Conservation (phyloP, 2,329 filamentous ascomycete species). For the Tolypocladium capitatum region DNA sequence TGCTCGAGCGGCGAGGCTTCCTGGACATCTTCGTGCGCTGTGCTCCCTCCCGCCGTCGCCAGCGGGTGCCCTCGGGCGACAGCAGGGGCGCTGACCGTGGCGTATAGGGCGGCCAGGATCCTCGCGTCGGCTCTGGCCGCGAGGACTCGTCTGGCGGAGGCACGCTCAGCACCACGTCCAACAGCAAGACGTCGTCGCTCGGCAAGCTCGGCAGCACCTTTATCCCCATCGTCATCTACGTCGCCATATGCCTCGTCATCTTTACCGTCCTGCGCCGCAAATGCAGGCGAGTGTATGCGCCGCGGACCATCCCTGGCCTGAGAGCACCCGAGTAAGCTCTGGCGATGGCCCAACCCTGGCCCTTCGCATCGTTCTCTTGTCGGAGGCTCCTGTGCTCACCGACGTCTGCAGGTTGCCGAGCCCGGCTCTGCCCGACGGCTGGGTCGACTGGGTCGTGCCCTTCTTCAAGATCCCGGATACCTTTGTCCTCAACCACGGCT, state of each 20-base stretch:
- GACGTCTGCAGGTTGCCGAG: background rate
- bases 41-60: too few species aligned
- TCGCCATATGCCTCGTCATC: slow-evolving; percentile 33
- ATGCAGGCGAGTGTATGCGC: slow-evolving; percentile 39
- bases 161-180: slow-evolving; percentile 19
- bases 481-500: slow-evolving; percentile 78
- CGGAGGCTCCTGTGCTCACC: background rate
- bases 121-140: slow-evolving; percentile 20
- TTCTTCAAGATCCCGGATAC: slow-evolving; percentile 61
- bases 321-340: slow-evolving; percentile 25
- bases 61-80: too few species aligned
- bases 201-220: slow-evolving; percentile 34
- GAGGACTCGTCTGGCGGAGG: slow-evolving; percentile 18
- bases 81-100: background rate
- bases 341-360: background rate
- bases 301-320: slow-evolving; percentile 36
- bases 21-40: slow-evolving; percentile 3
- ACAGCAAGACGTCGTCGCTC: slow-evolving; percentile 21
- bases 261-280: slow-evolving; percentile 36
- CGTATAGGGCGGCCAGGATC: slow-evolving; percentile 10
- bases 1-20: slow-evolving; percentile 1
- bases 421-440: slow-evolving; percentile 32
- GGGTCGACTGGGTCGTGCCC: slow-evolving; percentile 53
- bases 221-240: slow-evolving; percentile 38
- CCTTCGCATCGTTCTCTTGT: too few species aligned